Evolutionary conservation across 768 basidiomycete genomes (phyloP), one percentile per base, ranked within the genome.

Genomic region (Naganishia antarctica): DNA sequence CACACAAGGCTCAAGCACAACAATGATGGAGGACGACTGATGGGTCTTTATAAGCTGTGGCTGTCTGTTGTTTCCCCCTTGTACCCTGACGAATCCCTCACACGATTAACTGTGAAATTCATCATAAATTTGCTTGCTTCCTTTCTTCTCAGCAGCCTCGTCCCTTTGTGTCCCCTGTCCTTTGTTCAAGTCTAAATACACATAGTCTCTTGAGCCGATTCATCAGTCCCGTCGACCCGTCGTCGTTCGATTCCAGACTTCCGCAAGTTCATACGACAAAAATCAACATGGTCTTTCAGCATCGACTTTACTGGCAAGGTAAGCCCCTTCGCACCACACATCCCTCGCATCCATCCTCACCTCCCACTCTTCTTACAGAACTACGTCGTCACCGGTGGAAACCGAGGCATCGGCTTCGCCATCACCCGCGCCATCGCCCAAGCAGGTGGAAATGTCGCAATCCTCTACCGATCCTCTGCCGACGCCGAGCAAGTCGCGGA

Each of bases 391-490:
- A 63, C 60, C 8, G 57, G 47, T 21, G 84, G 84, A 1, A 84
- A 71, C 66, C 68, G 71, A 45, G 85, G 86, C 11, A 85, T 87
- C 49, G 86, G 86, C 1, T 79, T 75, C 31, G 84, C 82, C 1
- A 83, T 81, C 60, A 81, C 82, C 26, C 75, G 78, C 40, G 84
- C 84, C 1, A 78, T 84, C 37, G 84, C 84, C 21, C 70, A 79
- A 46, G 82, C 85, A 0, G 84, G 84, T 28, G 82, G 81, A 0
- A 82, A 82, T 51, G 83, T 87, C 3, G 85, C 84, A 26, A 82
- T 87, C 11, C 83, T 86, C 51, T 86, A 85, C 77, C 80, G 70
- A 64, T 71, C 70, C 6, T 81, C 83, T 13, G 73, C 75, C 62
- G 73, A 83, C 64, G 85, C 85, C 0, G 78, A 78, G 23, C 72